Percentiles rank a stretch among this genome's conserved stretches.
phyloP scores from a whole-genome alignment of 768 basidiomycete genomes.

The Xanthoconium stramineum region DNA sequence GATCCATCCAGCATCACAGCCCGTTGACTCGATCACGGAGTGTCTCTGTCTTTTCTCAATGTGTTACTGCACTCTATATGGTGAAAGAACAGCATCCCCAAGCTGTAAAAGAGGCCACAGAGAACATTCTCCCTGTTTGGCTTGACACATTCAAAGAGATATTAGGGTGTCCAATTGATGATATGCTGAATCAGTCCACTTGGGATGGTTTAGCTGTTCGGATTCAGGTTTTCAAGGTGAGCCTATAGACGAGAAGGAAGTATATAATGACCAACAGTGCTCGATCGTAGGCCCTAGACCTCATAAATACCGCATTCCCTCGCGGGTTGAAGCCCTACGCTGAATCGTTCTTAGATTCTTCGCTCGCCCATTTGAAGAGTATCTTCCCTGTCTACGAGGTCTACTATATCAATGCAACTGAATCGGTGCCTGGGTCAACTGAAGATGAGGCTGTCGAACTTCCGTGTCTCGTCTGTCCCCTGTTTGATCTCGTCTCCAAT shows the following conservation, averaged over 20 bases:
- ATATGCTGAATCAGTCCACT: conserved; percentile 52
- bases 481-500: conserved; percentile 76
- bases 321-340: conserved; percentile 64
- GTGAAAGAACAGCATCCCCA: conserved; percentile 91
- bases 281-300: conserved; percentile 66
- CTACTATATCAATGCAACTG: conserved; percentile 58
- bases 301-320: conserved; percentile 80
- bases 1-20: conserved; percentile 53
- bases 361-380: conserved; percentile 56
- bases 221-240: conserved; percentile 82
- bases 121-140: conserved; percentile 84
- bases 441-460: conserved; percentile 80
- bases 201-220: conserved; percentile 85
- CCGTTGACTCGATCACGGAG: conserved; percentile 82
- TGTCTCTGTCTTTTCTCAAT: conserved; percentile 87
- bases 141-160: conserved; percentile 84
- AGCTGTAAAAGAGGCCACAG: conserved; percentile 78
- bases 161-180: conserved; percentile 58
- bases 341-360: conserved; percentile 52
- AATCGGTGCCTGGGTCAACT: conserved; percentile 57
- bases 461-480: conserved; percentile 69
- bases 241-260: conserved; percentile 1
- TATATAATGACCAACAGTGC: conserved; percentile 1
- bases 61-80: conserved; percentile 86
- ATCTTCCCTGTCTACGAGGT: conserved; percentile 58